These are phyloP conservation scores for Schizophyllum amplum DNA, from an alignment of 1,284 basidiomycete species.

Conservation along the genomic window DNA sequence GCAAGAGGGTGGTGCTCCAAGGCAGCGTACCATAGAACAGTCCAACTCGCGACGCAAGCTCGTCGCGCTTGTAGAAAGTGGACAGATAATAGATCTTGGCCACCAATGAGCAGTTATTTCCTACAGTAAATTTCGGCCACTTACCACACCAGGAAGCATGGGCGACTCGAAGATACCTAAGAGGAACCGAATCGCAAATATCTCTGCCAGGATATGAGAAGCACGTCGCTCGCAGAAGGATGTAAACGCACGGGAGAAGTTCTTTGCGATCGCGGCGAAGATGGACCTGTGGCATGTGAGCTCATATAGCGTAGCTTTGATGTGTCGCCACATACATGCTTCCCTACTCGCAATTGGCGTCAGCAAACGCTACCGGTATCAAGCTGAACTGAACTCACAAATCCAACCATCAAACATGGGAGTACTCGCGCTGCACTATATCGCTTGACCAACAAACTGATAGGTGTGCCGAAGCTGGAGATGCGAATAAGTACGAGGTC, in stretches of 20 bases:
- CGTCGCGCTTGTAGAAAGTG: slow-evolving; percentile 41
- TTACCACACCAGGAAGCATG: slow-evolving; percentile 35
- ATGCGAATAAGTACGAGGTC: not conserved
- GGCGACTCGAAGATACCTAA: slow-evolving; percentile 38
- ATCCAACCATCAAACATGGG: slow-evolving; percentile 40
- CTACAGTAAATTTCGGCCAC: not conserved
- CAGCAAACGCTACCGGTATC: not conserved
- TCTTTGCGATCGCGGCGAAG: slow-evolving; percentile 30
- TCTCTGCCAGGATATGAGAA: slow-evolving; percentile 19
- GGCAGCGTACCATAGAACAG: slow-evolving; percentile 32
- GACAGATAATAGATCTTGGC: slow-evolving; percentile 36
- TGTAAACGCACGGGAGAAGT: slow-evolving; percentile 27
- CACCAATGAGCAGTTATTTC: not conserved
- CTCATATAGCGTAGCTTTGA: not conserved
- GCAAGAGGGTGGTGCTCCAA: no score
- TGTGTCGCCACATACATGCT: slow-evolving; percentile 24
- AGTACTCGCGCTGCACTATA: slow-evolving; percentile 39
- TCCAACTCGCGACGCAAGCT: slow-evolving; percentile 40
- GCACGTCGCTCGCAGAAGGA: not conserved
- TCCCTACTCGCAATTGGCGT: slow-evolving; percentile 19
- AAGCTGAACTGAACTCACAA: slow-evolving; percentile 22
- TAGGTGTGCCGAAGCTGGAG: slow-evolving; percentile 35
- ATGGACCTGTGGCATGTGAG: slow-evolving; percentile 24
- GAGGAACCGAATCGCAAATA: slow-evolving; percentile 39
- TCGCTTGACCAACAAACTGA: slow-evolving; percentile 38